phyloP scores from a whole-genome alignment of 768 basidiomycete genomes.

The Mycena belliarum region DNA sequence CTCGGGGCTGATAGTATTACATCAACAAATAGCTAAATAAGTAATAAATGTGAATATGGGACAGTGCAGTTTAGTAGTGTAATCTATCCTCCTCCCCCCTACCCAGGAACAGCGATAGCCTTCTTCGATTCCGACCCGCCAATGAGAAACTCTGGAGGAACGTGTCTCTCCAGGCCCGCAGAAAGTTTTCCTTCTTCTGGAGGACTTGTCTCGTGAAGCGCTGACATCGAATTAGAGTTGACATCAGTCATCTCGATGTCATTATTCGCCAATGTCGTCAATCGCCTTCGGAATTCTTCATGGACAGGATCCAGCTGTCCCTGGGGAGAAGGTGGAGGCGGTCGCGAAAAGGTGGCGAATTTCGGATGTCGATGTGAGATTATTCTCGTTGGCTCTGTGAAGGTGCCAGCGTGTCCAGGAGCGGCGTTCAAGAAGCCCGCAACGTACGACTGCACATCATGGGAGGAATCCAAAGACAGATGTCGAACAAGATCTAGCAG shows the following conservation, averaged over 20 bases:
- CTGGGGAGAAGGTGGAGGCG: constrained; percentile 23
- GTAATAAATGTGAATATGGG: constrained; percentile 1
- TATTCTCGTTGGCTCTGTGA: background rate
- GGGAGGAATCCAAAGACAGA: constrained; percentile 56
- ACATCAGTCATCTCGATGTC: constrained; percentile 41
- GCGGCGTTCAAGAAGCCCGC: constrained; percentile 28
- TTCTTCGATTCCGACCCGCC: constrained; percentile 1
- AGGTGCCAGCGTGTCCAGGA: constrained; percentile 1
- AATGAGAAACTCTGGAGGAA: constrained; percentile 4
- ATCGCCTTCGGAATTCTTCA: too few species aligned
- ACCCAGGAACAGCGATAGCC: constrained; percentile 12
- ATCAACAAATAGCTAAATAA: constrained; percentile 9
- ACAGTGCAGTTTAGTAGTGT: constrained; percentile 8
- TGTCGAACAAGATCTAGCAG: constrained; percentile 43
- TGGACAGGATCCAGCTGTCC: background rate
- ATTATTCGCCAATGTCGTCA: constrained; percentile 6
- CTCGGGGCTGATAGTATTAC: constrained; percentile 1
- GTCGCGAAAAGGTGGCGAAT: constrained; percentile 40
- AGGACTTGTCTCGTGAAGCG: constrained; percentile 5
- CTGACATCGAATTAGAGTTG: constrained; percentile 7
- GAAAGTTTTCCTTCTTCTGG: constrained; percentile 23
- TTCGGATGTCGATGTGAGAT: constrained; percentile 14
- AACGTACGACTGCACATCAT: constrained; percentile 65
- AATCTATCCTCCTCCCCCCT: constrained; percentile 4
- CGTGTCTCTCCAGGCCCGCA: constrained; percentile 19